Evolutionary conservation across 257 asterid species (phyloP).

Genomic region (Primulina huaijiensis): DNA sequence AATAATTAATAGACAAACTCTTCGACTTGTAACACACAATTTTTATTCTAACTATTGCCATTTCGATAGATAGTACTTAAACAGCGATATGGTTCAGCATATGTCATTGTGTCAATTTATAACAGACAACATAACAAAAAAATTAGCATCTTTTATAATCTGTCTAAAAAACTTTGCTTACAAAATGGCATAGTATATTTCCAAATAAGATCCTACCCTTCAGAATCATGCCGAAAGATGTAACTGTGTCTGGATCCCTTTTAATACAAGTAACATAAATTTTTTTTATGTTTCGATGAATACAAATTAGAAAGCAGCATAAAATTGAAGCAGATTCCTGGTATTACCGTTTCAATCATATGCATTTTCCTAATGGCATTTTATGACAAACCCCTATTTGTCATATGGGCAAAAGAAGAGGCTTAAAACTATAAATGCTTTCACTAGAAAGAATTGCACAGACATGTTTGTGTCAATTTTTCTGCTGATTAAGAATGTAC

Average conservation of each 20-base stretch:
- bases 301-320: background rate
- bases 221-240: background rate
- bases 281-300: background rate
- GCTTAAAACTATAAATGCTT: background rate
- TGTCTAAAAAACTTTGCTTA: too few relatives aligned
- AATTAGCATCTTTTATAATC: background rate
- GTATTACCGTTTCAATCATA: background rate
- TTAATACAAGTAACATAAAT: background rate
- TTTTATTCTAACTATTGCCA: background rate
- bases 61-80: background rate
- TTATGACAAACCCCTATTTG: background rate
- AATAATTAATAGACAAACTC: background rate
- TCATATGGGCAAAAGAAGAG: background rate
- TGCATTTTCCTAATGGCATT: background rate
- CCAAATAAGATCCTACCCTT: background rate
- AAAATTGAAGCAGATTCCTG: background rate
- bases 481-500: background rate
- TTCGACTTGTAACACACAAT: background rate
- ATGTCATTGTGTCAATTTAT: background rate
- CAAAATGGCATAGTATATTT: background rate
- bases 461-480: background rate
- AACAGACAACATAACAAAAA: background rate
- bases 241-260: background rate
- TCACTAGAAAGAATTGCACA: background rate
- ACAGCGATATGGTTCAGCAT: background rate